Evolutionary conservation across 1,284 basidiomycete species (phyloP), one percentile per base, ranked within the genome.

Genomic region (Psilocybe mexicana): DNA sequence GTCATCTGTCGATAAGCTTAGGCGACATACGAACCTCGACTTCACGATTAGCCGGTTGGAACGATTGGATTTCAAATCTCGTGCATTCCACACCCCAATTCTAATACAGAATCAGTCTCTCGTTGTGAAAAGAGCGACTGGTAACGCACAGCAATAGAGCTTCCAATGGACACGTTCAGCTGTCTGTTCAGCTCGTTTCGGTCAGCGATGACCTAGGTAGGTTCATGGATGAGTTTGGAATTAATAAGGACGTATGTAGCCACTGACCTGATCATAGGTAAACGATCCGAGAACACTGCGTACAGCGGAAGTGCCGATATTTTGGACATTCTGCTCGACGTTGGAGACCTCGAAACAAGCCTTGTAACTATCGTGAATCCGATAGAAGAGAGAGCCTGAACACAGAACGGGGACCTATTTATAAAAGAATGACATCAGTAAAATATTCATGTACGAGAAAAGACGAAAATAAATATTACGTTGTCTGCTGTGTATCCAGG

Each of bases 41-140:
- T 62, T 81, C 79, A 18, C 79, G 72, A 55, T 82, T 82, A 3
- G 77, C 77, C 3, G 80, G 80, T 54, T 80, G 74, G 73, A 82
- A 82, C 0, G 75, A 77, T 61, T 83, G 81, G 23, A 83, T 72
- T 61, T 83, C 81, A 61, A 83, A 83, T 50, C 80, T 70, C 2
- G 81, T 80, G 57, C 81, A 82, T 53, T 80, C 77, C 6, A 83
- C 79, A 45, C 81, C 81, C 81, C 81, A 83, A 61, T 74, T 78
- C 76, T 80, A 59, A 8, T 23, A 26, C 11, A n/a, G 1, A 11
- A 40, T 40, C 38, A 40, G 45, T 11, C 8, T 49, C 10, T 55
- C 18, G 28, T 14, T 14, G 14, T 23, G 26, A 38, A 49, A 6
- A 14, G 23, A 28, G 10, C 2, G 14, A 14, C n/a, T 6, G 6